Evolutionary conservation across 306 rosid genomes (phyloP).

Genomic region (Malus fusca): DNA sequence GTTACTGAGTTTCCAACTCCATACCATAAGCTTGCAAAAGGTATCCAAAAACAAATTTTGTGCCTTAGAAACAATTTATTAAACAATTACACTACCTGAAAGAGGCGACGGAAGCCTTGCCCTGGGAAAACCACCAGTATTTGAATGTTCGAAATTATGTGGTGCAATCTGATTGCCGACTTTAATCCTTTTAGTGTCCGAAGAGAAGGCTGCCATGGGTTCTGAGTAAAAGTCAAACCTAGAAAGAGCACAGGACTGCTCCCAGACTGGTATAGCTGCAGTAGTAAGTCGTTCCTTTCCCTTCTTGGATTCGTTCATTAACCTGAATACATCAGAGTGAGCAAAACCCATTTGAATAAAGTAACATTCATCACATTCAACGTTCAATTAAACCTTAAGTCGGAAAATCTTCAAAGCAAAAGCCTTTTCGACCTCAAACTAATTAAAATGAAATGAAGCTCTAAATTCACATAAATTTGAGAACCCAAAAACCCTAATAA

Average conservation of each 20-base stretch:
- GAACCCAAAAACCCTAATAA: background rate
- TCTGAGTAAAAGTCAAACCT: slow-evolving; percentile 87
- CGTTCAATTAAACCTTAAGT: background rate
- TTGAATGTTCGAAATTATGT: slow-evolving; percentile 31
- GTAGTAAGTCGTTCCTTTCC: slow-evolving; percentile 60
- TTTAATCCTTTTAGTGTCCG: slow-evolving; percentile 30
- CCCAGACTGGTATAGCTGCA: background rate
- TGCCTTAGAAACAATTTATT: background rate
- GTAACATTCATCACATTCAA: background rate
- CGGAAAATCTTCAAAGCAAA: background rate
- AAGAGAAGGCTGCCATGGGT: slow-evolving; percentile 80
- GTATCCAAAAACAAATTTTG: background rate
- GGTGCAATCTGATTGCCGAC: slow-evolving; percentile 19
- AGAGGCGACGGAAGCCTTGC: no score
- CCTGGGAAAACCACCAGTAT: background rate
- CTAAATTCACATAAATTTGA: background rate
- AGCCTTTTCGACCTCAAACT: background rate
- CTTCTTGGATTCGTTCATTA: slow-evolving; percentile 83
- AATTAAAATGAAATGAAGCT: background rate
- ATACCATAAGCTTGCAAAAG: background rate
- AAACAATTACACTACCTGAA: no score
- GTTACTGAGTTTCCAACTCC: background rate
- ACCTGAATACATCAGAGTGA: slow-evolving; percentile 2
- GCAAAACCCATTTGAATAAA: background rate
- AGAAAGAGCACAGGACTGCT: slow-evolving; percentile 29